Base-by-base conservation (phyloP, 2,329 filamentous ascomycete genomes). In the Trichoderma koningii region DNA sequence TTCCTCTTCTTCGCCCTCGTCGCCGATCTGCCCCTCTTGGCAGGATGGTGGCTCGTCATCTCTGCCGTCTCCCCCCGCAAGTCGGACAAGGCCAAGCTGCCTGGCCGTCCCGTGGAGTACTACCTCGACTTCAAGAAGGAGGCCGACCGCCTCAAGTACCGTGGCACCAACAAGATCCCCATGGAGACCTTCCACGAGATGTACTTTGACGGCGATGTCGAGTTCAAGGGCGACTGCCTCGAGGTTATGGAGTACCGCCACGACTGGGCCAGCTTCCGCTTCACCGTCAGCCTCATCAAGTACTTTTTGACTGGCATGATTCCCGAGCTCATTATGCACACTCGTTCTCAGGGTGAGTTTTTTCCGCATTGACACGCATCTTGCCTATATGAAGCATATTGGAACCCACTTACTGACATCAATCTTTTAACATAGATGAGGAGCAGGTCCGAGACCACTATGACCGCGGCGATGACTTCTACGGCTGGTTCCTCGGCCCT, bases 371-470 rank as follows among this genome's bases (percentile, higher is more conserved):
- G 15, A 14, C 21, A 15, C 19, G 14, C 14, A 19, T 14, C n/a
- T 4, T 47, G 42, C 23, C 30, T 14, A 14, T 38, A 5, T 38
- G 5, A 5, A 38, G 3, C 34, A 38, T 5, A 3, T 5, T 12
- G 14, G 14, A 21, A 57, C 7, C 19, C 19, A 61, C 42, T 1
- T 38, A n/a, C 59, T 66, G 7, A 63, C 59, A 14, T 38, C 34
- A 74, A 51, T 28, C 3, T 21, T 17, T 4, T 1, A 10, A 23
- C 30, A 3, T 50, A 76, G 76, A 98, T 72, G 93, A 97, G 85
- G 94, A 98, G 79, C 95, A 98, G 81, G 93, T 98, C 65, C 92
- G 93, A 76, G 92, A 93, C 78, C 93, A 97, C 83, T 99, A 99
- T 80, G 95, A 98, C 84, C 89, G 93, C 70, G 95, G 95, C 75